Percentiles rank a stretch among this genome's conserved stretches.
These are phyloP conservation scores for Incumbomyces delicatus DNA, from an alignment of 2,329 filamentous ascomycete species.

Conservation along the genomic window DNA sequence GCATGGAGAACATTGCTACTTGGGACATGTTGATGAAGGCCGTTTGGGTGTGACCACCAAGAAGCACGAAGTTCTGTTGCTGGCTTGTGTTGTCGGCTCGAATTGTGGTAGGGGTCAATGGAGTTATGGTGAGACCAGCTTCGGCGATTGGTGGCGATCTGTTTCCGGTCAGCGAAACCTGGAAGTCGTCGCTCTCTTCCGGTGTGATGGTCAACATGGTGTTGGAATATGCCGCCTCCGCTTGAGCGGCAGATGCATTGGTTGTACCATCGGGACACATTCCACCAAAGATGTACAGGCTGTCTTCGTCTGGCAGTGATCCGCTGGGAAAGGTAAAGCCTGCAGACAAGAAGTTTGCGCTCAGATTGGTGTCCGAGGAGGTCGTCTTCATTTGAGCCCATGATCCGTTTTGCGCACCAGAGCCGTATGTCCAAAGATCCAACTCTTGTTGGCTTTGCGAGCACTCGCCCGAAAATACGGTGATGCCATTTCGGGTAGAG, in stretches of 20 bases:
- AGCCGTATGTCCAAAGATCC: constrained; percentile 59
- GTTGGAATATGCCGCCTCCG: constrained; percentile 66
- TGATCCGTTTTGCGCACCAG: constrained; percentile 41
- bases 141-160: constrained; percentile 64
- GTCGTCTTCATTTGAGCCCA: constrained; percentile 41
- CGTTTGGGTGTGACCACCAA: constrained; percentile 72
- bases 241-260: constrained; percentile 50
- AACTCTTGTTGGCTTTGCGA: constrained; percentile 40
- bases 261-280: constrained; percentile 57
- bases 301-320: constrained; percentile 33
- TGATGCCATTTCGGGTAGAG: constrained; percentile 54
- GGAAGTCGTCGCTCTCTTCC: constrained; percentile 15
- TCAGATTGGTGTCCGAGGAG: constrained; percentile 29
- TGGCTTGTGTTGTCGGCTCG: constrained; percentile 57
- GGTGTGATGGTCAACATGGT: constrained; percentile 61
- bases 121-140: constrained; percentile 77
- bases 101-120: constrained; percentile 59
- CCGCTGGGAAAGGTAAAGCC: constrained; percentile 57
- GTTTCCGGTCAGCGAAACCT: constrained; percentile 38
- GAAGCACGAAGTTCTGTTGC: constrained; percentile 66
- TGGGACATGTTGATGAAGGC: constrained; percentile 95
- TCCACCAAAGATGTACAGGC: constrained; percentile 71
- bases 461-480: constrained; percentile 68
- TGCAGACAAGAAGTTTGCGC: constrained; percentile 48
- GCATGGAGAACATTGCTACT: constrained; percentile 75